Evolutionary conservation across 2,329 filamentous ascomycete genomes (phyloP).

Genomic region (Aphanocladium album): DNA sequence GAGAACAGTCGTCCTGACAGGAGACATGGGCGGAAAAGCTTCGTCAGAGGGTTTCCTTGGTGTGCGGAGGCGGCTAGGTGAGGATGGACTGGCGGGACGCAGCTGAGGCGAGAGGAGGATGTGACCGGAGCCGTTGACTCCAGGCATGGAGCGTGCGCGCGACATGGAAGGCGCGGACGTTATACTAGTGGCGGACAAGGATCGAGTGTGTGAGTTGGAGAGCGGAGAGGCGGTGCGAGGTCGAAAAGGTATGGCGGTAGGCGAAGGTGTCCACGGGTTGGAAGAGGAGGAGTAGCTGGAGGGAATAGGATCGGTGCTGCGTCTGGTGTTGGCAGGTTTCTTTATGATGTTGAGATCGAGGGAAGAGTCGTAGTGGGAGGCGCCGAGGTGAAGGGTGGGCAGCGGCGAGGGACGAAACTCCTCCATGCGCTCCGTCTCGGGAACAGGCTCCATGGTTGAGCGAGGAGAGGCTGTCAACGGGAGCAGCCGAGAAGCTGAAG

Average conservation of each 20-base stretch:
- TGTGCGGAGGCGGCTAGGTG: conserved; percentile 46
- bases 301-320: conserved; percentile 54
- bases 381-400: conserved; percentile 47
- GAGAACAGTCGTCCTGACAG: conserved; percentile 50
- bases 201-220: conserved; percentile 51
- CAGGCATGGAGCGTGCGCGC: conserved; percentile 60
- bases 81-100: conserved; percentile 51
- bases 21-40: conserved; percentile 52
- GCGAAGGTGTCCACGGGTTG: conserved; percentile 43
- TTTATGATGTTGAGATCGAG: conserved; percentile 39
- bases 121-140: conserved; percentile 55
- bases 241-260: conserved; percentile 49
- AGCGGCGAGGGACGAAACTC: conserved; percentile 57
- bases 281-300: conserved; percentile 51
- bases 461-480: background rate
- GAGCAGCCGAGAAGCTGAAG: background rate
- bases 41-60: conserved; percentile 57
- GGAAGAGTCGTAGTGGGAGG: conserved; percentile 31
- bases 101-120: conserved; percentile 50
- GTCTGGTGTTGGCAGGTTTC: conserved; percentile 51
- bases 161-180: conserved; percentile 47
- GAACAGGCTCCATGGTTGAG: conserved; percentile 57
- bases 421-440: conserved; percentile 64
- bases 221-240: conserved; percentile 59
- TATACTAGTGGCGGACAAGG: conserved; percentile 52